A percentile compares a stretch with the other conserved stretches of the same genome.
Evolutionary conservation across 2,329 filamentous ascomycete species (phyloP).

Genomic region (Microcyclosporella mali): DNA sequence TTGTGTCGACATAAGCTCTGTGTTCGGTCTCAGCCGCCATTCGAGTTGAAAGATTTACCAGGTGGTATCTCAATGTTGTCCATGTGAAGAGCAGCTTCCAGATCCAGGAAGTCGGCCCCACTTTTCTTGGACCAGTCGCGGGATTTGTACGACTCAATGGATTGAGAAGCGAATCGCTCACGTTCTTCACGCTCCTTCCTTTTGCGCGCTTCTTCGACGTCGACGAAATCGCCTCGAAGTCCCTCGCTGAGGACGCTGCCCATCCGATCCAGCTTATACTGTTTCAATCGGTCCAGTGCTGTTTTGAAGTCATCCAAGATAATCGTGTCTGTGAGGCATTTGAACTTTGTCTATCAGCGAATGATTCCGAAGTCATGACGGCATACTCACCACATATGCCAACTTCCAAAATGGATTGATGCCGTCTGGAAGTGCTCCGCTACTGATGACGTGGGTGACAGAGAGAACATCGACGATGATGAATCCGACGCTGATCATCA

Average conservation of each 20-base stretch:
- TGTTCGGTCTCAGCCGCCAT: neutral
- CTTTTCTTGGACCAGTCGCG: neutral
- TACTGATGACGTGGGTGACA: slow-evolving; percentile 41
- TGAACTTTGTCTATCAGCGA: slow-evolving; percentile 39
- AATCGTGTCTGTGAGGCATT: slow-evolving; percentile 61
- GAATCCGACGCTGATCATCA: slow-evolving; percentile 56
- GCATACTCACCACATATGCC: slow-evolving; percentile 43
- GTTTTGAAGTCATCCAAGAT: slow-evolving; percentile 65
- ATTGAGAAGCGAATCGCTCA: neutral
- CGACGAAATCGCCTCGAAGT: slow-evolving; percentile 22
- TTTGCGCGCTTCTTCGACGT: slow-evolving; percentile 20
- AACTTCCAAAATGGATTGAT: slow-evolving; percentile 63
- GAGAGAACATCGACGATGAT: slow-evolving; percentile 56
- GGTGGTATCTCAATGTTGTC: neutral
- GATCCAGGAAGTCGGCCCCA: neutral
- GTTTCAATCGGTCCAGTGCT: slow-evolving; percentile 42
- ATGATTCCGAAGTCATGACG: neutral
- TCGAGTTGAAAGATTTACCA: neutral
- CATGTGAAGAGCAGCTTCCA: neutral
- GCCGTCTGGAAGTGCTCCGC: slow-evolving; percentile 39
- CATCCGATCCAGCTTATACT: slow-evolving; percentile 38
- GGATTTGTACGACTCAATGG: neutral
- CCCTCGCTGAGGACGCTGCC: slow-evolving; percentile 25
- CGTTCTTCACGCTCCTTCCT: slow-evolving; percentile 3
- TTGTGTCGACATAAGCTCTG: too few species aligned